Evolutionary conservation across 768 basidiomycete species (phyloP).

Genomic region (Amanita rimosa): DNA sequence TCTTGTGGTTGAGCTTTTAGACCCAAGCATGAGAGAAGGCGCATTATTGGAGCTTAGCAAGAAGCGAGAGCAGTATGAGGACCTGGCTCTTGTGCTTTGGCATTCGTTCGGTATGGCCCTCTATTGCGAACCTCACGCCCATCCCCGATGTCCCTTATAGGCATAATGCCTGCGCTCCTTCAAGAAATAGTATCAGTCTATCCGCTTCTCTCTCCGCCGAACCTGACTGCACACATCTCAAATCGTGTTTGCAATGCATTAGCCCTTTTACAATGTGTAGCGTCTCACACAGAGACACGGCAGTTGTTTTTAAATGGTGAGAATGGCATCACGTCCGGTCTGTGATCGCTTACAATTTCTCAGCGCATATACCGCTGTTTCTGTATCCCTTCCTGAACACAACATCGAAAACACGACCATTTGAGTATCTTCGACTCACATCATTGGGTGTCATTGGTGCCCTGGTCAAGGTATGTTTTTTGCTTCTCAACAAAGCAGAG

Average conservation of each 20-base stretch:
- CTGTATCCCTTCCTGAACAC: conserved; percentile 99
- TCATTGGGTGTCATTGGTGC: conserved; percentile 99
- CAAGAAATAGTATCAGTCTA: conserved; percentile 99
- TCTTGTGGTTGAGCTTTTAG: conserved; percentile 81
- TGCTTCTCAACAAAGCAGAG: not conserved
- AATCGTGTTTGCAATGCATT: conserved; percentile 99
- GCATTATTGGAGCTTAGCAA: conserved; percentile 95
- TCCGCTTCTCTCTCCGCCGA: conserved; percentile 88
- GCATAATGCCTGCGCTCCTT: conserved; percentile 94
- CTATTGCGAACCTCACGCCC: conserved; percentile 7
- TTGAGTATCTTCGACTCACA: conserved; percentile 98
- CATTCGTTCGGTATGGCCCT: conserved; percentile 78
- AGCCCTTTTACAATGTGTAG: conserved; percentile 95
- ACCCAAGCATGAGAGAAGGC: conserved; percentile 72
- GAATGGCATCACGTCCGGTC: conserved; percentile 10
- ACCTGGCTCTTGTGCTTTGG: conserved; percentile 95
- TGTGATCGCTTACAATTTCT: conserved; percentile 38
- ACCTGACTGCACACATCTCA: conserved; percentile 93
- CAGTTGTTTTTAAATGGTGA: conserved; percentile 89
- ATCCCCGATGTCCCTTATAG: conserved; percentile 27
- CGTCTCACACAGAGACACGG: conserved; percentile 92
- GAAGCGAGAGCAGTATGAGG: conserved; percentile 98
- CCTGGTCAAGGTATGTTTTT: conserved; percentile 73
- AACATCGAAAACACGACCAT: conserved; percentile 97
- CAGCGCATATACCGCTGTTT: conserved; percentile 96